These are phyloP conservation scores for Fusarium xyrophilum DNA, from an alignment of 2,329 filamentous ascomycete genomes.

Conservation along the genomic window DNA sequence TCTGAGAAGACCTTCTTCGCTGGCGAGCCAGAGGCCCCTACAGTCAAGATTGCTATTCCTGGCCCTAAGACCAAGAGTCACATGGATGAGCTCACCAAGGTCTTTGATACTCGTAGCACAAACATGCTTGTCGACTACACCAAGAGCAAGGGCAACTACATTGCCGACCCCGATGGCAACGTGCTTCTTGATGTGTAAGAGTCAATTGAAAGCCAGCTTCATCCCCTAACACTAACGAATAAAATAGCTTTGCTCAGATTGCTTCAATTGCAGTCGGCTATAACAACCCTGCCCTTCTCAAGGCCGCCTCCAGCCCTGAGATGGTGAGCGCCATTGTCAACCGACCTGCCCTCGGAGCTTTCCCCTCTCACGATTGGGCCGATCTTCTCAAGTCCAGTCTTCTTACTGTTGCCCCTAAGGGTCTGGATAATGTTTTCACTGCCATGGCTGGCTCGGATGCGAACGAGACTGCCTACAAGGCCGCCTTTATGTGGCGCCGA, in stretches of 20 bases:
- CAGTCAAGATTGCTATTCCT: slow-evolving; percentile 69
- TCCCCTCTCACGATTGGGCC: slow-evolving; percentile 85
- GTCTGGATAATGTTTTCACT: slow-evolving; percentile 88
- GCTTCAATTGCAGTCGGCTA: slow-evolving; percentile 92
- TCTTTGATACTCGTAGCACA: slow-evolving; percentile 85
- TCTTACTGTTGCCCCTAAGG: slow-evolving; percentile 81
- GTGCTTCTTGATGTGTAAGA: slow-evolving; percentile 74
- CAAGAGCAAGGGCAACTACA: slow-evolving; percentile 81
- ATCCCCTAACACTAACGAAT: background rate
- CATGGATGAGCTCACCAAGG: slow-evolving; percentile 73
- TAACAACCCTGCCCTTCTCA: slow-evolving; percentile 80
- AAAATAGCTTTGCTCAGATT: slow-evolving; percentile 81
- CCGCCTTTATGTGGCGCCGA: slow-evolving; percentile 91
- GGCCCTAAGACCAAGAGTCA: slow-evolving; percentile 76
- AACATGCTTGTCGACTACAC: slow-evolving; percentile 83
- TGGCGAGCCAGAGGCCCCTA: slow-evolving; percentile 60
- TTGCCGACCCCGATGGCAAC: slow-evolving; percentile 75
- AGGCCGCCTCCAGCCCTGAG: slow-evolving; percentile 74
- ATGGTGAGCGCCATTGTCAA: slow-evolving; percentile 86
- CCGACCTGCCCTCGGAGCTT: slow-evolving; percentile 88
- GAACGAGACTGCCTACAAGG: slow-evolving; percentile 95
- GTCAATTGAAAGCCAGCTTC: background rate
- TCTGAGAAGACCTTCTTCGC: slow-evolving; percentile 51
- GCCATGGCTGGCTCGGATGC: slow-evolving; percentile 88
- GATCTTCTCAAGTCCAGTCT: slow-evolving; percentile 80